Evolutionary conservation across 208 protist species (phyloP).

Genomic region (Leishmania major): DNA sequence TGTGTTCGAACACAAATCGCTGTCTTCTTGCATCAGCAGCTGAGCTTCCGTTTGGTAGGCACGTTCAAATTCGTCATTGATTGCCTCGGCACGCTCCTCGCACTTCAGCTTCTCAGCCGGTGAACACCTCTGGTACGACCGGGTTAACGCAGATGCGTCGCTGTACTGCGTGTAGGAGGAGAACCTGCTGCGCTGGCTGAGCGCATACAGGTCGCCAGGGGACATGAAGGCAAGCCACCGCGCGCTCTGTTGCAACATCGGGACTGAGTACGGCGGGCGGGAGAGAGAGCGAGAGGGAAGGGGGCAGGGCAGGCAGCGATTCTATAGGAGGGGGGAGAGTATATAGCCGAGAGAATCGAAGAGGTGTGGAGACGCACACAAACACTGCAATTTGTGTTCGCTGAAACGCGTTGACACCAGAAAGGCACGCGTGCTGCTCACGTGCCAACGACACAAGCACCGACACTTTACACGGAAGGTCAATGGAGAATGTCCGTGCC

Average conservation of each 20-base stretch:
- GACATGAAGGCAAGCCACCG: conserved; percentile 5
- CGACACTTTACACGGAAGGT: neutral
- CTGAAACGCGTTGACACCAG: neutral
- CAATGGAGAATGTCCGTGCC: neutral
- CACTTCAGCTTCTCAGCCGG: conserved; percentile 21
- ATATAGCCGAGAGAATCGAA: too few species aligned
- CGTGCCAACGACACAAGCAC: neutral
- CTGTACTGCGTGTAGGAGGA: conserved; percentile 30
- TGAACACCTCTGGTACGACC: conserved; percentile 31
- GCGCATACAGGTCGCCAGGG: conserved; percentile 48
- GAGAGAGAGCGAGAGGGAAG: neutral
- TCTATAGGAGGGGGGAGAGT: neutral
- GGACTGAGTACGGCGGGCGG: neutral
- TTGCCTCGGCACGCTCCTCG: conserved; percentile 34
- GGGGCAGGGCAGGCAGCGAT: neutral
- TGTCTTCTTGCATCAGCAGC: neutral
- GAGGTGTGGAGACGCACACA: neutral
- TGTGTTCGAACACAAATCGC: neutral
- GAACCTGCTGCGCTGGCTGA: conserved; percentile 35
- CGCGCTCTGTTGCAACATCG: neutral
- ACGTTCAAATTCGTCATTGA: conserved; percentile 21
- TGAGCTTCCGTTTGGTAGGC: conserved; percentile 17
- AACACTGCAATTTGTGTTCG: neutral
- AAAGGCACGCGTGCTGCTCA: neutral
- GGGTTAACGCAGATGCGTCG: conserved; percentile 18